Percentiles rank a stretch among this genome's conserved stretches.
Evolutionary conservation across 192 early-diverging fungal genomes (phyloP).

Genomic region (Entrophospora sp.): DNA sequence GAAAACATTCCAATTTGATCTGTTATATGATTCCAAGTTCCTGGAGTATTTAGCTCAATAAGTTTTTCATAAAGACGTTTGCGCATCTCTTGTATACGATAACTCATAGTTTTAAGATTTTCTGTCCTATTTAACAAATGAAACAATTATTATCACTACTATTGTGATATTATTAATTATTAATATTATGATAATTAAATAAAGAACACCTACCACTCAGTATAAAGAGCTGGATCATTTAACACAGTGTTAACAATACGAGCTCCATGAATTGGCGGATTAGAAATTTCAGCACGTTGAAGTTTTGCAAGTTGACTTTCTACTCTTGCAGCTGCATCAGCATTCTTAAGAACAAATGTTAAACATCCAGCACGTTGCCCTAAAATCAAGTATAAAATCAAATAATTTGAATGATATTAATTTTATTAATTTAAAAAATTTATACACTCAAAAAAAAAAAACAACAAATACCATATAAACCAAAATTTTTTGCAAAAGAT

Average conservation of each 20-base stretch:
- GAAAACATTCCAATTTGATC: constrained; percentile 99
- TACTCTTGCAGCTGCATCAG: constrained; percentile 47
- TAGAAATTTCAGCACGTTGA: constrained; percentile 81
- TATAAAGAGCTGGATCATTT: constrained; percentile 68
- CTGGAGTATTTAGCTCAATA: constrained; percentile 70
- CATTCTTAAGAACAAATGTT: constrained; percentile 56
- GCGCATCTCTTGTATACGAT: constrained; percentile 88
- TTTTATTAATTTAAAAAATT: background rate
- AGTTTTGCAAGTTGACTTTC: constrained; percentile 78
- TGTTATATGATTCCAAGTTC: constrained; percentile 91
- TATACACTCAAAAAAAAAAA: too few relatives aligned
- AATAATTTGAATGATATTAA: background rate
- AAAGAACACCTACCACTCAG: constrained; percentile 64
- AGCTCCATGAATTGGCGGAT: constrained; percentile 84
- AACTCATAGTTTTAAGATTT: constrained; percentile 73
- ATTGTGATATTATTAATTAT: background rate
- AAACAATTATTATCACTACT: background rate
- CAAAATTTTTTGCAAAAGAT: constrained; percentile 98
- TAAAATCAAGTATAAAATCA: constrained; percentile 17
- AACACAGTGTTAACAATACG: constrained; percentile 78
- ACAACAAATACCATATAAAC: constrained; percentile 80
- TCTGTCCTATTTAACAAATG: constrained; percentile 24
- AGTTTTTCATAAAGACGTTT: constrained; percentile 55
- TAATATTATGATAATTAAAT: background rate
- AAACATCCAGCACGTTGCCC: constrained; percentile 85